Conservation (phyloP, 148 eudicot genomes). For the Suaeda aralocaspica region DNA sequence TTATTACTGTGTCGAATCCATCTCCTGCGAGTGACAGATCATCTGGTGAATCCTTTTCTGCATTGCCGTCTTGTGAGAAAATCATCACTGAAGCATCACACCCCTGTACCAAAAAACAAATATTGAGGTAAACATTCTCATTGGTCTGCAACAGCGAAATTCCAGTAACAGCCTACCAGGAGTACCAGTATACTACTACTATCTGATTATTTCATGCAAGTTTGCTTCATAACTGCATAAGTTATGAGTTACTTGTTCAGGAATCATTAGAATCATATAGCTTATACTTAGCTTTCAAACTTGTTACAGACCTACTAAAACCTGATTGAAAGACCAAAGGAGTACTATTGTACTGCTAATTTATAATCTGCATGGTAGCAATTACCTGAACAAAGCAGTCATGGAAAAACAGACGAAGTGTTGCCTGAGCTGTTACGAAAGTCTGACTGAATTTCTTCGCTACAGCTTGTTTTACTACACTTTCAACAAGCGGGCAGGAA, state of each 20-base stretch:
- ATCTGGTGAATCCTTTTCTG: constrained; percentile 66
- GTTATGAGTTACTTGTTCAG: no score
- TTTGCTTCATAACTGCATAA: no score
- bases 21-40: constrained; percentile 72
- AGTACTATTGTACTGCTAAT: no score
- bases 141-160: no score
- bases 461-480: constrained; percentile 44
- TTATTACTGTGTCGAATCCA: constrained; percentile 72
- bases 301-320: not conserved
- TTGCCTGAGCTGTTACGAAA: constrained; percentile 54
- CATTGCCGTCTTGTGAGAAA: constrained; percentile 53
- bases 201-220: no score
- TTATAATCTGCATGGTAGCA: not conserved
- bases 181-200: no score
- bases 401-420: constrained; percentile 68
- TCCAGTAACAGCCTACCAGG: no score
- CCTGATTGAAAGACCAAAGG: not conserved
- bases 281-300: no score
- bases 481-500: constrained; percentile 55
- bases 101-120: constrained; percentile 42
- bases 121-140: not conserved
- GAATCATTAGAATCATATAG: no score
- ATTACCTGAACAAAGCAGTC: constrained; percentile 68
- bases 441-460: constrained; percentile 41
- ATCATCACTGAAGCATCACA: constrained; percentile 81